Base-by-base conservation (phyloP, 176 grass and related monocot species). In the Oryza rufipogon region DNA sequence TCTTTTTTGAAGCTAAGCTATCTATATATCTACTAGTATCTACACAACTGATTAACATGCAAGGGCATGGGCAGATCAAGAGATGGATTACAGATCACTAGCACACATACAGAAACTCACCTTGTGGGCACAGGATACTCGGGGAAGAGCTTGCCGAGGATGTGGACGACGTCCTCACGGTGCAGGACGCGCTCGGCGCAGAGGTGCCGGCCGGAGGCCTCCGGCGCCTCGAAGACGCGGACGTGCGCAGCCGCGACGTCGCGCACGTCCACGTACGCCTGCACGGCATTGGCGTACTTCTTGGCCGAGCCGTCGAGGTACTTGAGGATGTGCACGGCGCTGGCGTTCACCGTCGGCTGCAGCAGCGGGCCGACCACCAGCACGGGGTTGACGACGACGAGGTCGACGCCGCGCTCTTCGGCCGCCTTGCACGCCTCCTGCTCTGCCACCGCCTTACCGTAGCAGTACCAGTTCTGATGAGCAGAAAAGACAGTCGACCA, bases 381-480 rank as follows among this genome's bases (percentile, higher is more conserved):
- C 85, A 92, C 91, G 1, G 96, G 96, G 78, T 87, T 94, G 32
- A 96, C 91, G 11, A 96, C 96, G 9, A 91, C 86, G 71, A 99
- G 87, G 38, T 96, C 86, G 8, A 99, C 3, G 22, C 89, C 91
- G 8, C 72, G 66, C 64, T 91, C 68, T 68, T 80, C 45, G 7
- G 93, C 89, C 17, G 5, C 44, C 3, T 91, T 86, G 89, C 93
- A 91, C 4, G 91, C 96, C 41, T 84, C 81, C 86, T 90, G 81
- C 89, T 99, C 96, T 28, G 96, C 91, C 86, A 87, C 83, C 2
- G 91, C 83, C 81, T 99, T 99, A 28, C 93, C 93, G 81, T 94
- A 94, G 85, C 96, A 99, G 84, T 99, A 99, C 96, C 96, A 99
- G 56, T 99, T 99, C 91, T 99, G 76, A 17, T n/a, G 30, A 6